Base-by-base conservation (phyloP, 768 basidiomycete species). In the Infundibulicybe gibba region DNA sequence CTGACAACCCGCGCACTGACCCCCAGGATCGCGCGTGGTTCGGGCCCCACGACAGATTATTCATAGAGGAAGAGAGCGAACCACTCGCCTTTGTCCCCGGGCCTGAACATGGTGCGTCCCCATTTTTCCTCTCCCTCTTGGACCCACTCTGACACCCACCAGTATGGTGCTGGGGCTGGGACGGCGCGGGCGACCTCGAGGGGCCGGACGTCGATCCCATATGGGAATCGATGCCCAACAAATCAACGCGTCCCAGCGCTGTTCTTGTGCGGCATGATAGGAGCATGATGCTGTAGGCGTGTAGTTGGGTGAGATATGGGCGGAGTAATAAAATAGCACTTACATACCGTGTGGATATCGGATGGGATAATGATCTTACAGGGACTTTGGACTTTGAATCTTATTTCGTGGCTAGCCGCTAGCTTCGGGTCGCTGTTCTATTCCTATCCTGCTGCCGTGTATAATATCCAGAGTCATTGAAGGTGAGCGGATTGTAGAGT, bases 161-260 rank as follows among this genome's bases (percentile, higher is more conserved):
- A 97, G 95, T 98, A 11, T 97, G 95, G 95, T 98, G 95, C 62
- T 97, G 95, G 95, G 95, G 95, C 15, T 99, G 95, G 95, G 95
- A 99, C 58, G 95, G 95, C 12, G 95, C 95, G 3, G 95, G 95
- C 15, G 95, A 99, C 61, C 78, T 99, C 17, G 95, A 97, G 53
- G 95, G 94, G 37, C 95, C 95, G 0, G 94, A 98, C 59, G 91
- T 99, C 5, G 95, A 98, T 56, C 95, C 95, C 5, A 88, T 99
- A 45, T 99, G 95, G 95, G 95, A 97, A 64, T 61, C 64, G 31
- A 86, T 87, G 83, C 70, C 87, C 3, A 79, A 86, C 52, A 82
- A 73, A 59, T 77, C 85, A 10, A 83, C 67, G 41, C 62, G 60
- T 2, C 15, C 68, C 0, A 81, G 83, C 39, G 70, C 88, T 5